Base-by-base conservation (phyloP, 2,329 filamentous ascomycete species). In the Paecilomyces dactylethromorphus region DNA sequence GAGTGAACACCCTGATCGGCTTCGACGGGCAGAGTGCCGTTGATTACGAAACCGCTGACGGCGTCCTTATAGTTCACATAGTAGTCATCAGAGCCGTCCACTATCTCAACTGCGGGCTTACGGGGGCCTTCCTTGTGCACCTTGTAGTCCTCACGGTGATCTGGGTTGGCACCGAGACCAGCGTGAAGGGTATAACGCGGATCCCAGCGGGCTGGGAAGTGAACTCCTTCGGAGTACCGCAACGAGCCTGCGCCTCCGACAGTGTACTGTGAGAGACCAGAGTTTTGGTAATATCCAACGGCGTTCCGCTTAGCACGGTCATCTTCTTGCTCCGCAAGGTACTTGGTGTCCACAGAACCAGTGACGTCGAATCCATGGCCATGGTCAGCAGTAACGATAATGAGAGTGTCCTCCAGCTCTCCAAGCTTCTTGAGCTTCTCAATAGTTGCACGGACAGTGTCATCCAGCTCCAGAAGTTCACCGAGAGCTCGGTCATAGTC, bases 351-450 rank as follows among this genome's bases (percentile, higher is more conserved):
- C 54, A 91, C 89, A 63, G 82, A 87, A 62, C 91, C 91, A 71
- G 88, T 92, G 65, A 95, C 91, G 66, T 92, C 91, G 71, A 95
- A 95, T 58, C 91, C 91, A 76, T 95, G 91, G 50, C 91, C 91
- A 79, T 94, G 91, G 69, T 95, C 90, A n/a, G 90, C 88, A 2
- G 90, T 91, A 54, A 94, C 89, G 55, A 95, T 71, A 63, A 95
- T 81, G 3, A 93, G 83, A 0, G 91, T 95, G 61, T 92, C 84
- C 10, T 93, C 84, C 32, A 92, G 81, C 58, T 85, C 81, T 59
- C 83, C 83, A 6, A 91, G 79, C 32, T 81, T 76, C 66, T 84
- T 80, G 51, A 95, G 86, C 69, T 90, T 87, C 53, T 81, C 81
- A 57, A 93, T 81, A 2, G 90, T 91, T 18, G 89, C 89, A 56